phyloP scores from a whole-genome alignment of 164 flowering plant genomes.

The Stephania cephalantha region DNA sequence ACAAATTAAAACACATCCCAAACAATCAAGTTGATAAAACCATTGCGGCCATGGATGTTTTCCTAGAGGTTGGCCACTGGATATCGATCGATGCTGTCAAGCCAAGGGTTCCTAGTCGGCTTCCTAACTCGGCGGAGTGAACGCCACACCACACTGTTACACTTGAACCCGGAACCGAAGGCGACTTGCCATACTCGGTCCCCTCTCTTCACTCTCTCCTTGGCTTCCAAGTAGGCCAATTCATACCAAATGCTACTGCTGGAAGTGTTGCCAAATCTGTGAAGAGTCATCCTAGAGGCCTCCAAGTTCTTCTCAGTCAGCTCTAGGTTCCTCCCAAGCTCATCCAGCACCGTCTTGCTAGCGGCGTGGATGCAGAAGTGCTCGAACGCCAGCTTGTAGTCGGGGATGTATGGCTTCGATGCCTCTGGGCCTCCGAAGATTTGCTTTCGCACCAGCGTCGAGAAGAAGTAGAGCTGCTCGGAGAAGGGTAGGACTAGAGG shows the following conservation, averaged over 20 bases:
- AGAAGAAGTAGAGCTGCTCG: constrained; percentile 79
- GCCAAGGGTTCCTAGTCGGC: constrained; percentile 72
- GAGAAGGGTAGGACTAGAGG: constrained; percentile 89
- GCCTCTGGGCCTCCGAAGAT: constrained; percentile 43
- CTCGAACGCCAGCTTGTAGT: constrained; percentile 94
- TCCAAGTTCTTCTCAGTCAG: constrained; percentile 72
- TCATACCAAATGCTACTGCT: constrained; percentile 98
- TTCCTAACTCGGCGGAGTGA: constrained; percentile 46
- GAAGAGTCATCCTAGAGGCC: constrained; percentile 74
- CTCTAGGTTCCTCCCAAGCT: constrained; percentile 77
- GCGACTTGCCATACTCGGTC: constrained; percentile 90
- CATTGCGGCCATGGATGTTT: neutral
- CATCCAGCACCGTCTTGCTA: constrained; percentile 68
- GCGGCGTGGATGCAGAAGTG: constrained; percentile 90
- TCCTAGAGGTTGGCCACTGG: constrained; percentile 23
- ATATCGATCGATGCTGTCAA: constrained; percentile 50
- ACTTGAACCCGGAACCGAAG: constrained; percentile 92
- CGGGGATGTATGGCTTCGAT: constrained; percentile 78
- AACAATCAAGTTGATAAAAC: no score
- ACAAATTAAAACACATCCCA: neutral
- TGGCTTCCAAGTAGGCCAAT: constrained; percentile 84
- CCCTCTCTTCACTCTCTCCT: constrained; percentile 62
- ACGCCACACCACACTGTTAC: constrained; percentile 85
- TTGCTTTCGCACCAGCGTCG: constrained; percentile 39
- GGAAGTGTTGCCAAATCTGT: constrained; percentile 91